Evolutionary conservation across 1,284 basidiomycete species (phyloP), one percentile per base, ranked within the genome.

Genomic region (Trametes versicolor): DNA sequence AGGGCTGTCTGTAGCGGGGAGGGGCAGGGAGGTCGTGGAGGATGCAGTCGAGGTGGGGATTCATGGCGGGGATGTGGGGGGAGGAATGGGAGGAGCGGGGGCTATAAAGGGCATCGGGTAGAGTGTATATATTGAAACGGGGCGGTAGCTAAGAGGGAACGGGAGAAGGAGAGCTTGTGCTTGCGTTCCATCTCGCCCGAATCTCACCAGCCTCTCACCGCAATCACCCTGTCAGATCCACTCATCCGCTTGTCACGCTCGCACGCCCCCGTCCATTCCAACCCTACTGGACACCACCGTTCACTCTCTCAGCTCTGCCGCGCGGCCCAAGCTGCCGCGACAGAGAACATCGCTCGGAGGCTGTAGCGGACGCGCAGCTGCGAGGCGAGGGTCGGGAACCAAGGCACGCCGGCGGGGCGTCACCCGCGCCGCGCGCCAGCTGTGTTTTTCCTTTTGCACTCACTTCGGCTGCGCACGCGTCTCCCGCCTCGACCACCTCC

Each of bases 81-180:
- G 54, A 45, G 67, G 57, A 43, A 37, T 49, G 47, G 48, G 29
- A 52, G 52, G 34, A 51, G 60, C 51, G 47, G 32, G 53, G 39
- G 58, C 56, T 58, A 62, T 60, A 64, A 59, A 63, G 62, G 37
- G 63, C 55, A 65, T 67, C 58, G 63, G 68, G 63, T 41, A 36
- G 17, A 29, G 53, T 62, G 43, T 65, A 65, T 66, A 58, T 47
- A 65, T 63, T 63, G 56, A 64, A 66, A 63, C 54, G 68, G 69
- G 43, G 62, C 56, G 58, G 68, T 58, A 70, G 68, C 64, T 60
- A 65, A 43, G 67, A 63, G 60, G 15, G 63, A 62, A 53, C 63
- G 66, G 61, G 58, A 60, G 61, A 60, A 62, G 59, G 61, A 60
- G 17, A 43, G 41, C 41, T 15, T 19, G 41, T n/a, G 10, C 7